phyloP scores from a whole-genome alignment of 78 protist species.

The Dictyostelium purpureum region DNA sequence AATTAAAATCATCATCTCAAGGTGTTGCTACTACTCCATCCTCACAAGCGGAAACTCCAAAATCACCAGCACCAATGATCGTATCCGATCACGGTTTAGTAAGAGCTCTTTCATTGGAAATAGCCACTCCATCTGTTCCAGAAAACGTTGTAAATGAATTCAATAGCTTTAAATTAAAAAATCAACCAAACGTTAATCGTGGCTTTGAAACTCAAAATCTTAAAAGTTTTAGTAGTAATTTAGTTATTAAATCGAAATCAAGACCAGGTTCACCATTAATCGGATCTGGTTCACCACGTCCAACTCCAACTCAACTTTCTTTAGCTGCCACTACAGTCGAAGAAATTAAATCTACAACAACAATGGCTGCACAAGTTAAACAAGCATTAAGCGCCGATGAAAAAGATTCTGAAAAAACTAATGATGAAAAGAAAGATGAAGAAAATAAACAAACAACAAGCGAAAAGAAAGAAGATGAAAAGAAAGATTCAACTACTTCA shows the following conservation, averaged over 20 bases:
- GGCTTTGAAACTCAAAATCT: constrained; percentile 15
- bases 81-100: not conserved
- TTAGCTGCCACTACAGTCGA: not conserved
- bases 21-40: not conserved
- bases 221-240: constrained; percentile 26
- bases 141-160: constrained; percentile 43
- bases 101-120: constrained; percentile 38
- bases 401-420: not conserved
- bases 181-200: not conserved
- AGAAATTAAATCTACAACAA: not conserved
- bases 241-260: constrained; percentile 5
- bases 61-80: constrained; percentile 33
- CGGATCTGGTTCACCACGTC: constrained; percentile 61
- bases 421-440: not conserved
- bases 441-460: not conserved
- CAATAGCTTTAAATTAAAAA: constrained; percentile 27
- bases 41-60: not conserved
- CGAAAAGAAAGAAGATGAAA: not conserved
- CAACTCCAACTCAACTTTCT: constrained; percentile 17
- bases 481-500: not conserved
- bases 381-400: not conserved
- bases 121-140: constrained; percentile 30
- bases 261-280: constrained; percentile 62
- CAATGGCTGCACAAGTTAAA: not conserved
- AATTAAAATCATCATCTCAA: not conserved